Evolutionary conservation across 352 stramenopile species (phyloP).

Genomic region (Halophytophthora batemanensis): DNA sequence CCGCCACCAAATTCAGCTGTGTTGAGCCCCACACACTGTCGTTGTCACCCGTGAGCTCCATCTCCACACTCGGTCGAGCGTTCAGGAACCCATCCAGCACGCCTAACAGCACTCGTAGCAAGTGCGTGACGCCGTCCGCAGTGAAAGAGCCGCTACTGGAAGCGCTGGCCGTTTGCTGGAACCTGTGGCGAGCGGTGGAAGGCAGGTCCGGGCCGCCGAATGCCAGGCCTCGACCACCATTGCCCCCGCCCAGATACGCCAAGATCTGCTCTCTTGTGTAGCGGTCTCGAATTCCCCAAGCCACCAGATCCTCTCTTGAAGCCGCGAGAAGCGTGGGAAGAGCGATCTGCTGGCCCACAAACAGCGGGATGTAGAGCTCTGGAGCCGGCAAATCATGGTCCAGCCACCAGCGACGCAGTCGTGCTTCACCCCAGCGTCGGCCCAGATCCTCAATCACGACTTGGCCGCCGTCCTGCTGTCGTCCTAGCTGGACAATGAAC

Average conservation of each 20-base stretch:
- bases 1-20: conserved; percentile 45
- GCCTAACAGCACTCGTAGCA: conserved; percentile 45
- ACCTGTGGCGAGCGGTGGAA: not conserved
- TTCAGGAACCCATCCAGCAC: conserved; percentile 60
- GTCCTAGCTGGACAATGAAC: conserved; percentile 46
- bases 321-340: conserved; percentile 42
- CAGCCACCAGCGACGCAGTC: conserved; percentile 58
- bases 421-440: conserved; percentile 47
- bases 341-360: conserved; percentile 43
- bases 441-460: conserved; percentile 28
- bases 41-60: conserved; percentile 13
- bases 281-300: conserved; percentile 57
- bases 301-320: conserved; percentile 68
- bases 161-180: not conserved
- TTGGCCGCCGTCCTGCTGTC: conserved; percentile 21
- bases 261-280: conserved; percentile 55
- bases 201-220: not conserved
- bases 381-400: conserved; percentile 32
- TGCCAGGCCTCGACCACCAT: not conserved
- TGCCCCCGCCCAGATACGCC: conserved; percentile 22
- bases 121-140: conserved; percentile 49
- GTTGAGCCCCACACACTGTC: conserved; percentile 24
- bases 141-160: conserved; percentile 9
- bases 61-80: conserved; percentile 10
- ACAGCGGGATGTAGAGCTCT: conserved; percentile 32